phyloP scores from a whole-genome alignment of 257 asterid species.

The Plantago elongata region DNA sequence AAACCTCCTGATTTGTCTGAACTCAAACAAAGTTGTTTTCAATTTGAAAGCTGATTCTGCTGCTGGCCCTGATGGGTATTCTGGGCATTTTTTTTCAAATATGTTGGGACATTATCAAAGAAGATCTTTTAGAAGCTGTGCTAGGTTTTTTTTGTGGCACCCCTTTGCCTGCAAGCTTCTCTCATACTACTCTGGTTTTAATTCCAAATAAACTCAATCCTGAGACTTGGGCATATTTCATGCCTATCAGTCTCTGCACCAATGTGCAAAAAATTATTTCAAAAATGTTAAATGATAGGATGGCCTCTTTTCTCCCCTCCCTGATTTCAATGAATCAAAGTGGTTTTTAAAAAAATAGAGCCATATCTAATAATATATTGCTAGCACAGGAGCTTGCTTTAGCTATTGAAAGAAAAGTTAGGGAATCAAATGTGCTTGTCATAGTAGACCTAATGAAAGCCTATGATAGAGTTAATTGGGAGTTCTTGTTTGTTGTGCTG shows the following conservation, averaged over 20 bases:
- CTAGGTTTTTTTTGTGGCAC: background rate
- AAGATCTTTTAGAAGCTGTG: background rate
- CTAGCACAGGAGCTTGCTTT: background rate
- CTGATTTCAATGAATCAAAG: background rate
- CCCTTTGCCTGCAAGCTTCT: background rate
- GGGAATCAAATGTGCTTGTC: background rate
- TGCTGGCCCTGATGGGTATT: background rate
- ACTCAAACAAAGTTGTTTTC: background rate
- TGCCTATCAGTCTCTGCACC: too few relatives aligned
- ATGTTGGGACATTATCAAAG: background rate
- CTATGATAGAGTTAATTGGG: too few relatives aligned
- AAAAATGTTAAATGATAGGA: background rate
- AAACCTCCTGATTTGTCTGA: background rate
- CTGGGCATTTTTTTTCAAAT: background rate
- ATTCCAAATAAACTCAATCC: background rate
- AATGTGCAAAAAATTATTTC: too few relatives aligned
- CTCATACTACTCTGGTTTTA: too few relatives aligned
- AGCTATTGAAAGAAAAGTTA: background rate
- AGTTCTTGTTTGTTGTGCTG: background rate
- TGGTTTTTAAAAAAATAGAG: background rate
- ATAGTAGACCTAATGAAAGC: background rate
- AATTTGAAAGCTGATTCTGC: too few relatives aligned
- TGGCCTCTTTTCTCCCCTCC: background rate
- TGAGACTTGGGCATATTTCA: background rate
- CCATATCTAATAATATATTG: background rate